Evolutionary conservation across 352 stramenopile genomes (phyloP).

Genomic region (Phytophthora hybrid): DNA sequence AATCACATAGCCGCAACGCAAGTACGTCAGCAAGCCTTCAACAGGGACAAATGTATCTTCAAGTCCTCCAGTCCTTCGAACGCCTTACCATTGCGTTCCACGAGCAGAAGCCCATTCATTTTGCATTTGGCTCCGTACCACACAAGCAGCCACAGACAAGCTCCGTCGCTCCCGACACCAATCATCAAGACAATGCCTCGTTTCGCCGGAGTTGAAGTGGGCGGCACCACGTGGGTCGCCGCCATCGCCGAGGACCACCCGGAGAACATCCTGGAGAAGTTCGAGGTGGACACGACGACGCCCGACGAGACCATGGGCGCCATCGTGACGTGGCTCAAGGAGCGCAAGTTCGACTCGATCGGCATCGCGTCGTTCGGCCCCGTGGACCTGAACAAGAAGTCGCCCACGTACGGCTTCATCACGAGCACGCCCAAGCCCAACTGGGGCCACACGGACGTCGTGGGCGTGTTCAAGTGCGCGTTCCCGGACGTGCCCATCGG

Average conservation of each 20-base stretch:
- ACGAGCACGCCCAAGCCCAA: conserved; percentile 95
- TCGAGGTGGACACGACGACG: conserved; percentile 87
- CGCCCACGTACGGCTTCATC: conserved; percentile 94
- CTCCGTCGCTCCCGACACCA: neutral
- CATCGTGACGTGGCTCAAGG: conserved; percentile 85
- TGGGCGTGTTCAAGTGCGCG: conserved; percentile 75
- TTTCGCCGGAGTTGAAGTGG: conserved; percentile 89
- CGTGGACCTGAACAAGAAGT: conserved; percentile 87
- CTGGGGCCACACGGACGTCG: conserved; percentile 90
- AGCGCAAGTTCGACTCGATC: conserved; percentile 81
- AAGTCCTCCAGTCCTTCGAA: neutral
- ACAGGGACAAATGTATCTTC: neutral
- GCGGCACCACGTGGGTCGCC: conserved; percentile 95
- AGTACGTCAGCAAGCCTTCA: neutral
- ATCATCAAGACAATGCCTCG: conserved; percentile 31
- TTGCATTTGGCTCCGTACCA: neutral
- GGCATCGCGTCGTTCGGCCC: conserved; percentile 96
- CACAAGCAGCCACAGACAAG: neutral
- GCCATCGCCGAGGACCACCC: conserved; percentile 91
- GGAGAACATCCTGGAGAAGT: conserved; percentile 89
- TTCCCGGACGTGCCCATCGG: conserved; percentile 81
- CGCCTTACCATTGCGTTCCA: neutral
- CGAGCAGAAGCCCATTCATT: neutral
- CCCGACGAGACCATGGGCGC: conserved; percentile 86
- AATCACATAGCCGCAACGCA: conserved; percentile 13